Evolutionary conservation across 768 basidiomycete species (phyloP), one percentile per base, ranked within the genome.

Genomic region (Phylloporus arenicola): DNA sequence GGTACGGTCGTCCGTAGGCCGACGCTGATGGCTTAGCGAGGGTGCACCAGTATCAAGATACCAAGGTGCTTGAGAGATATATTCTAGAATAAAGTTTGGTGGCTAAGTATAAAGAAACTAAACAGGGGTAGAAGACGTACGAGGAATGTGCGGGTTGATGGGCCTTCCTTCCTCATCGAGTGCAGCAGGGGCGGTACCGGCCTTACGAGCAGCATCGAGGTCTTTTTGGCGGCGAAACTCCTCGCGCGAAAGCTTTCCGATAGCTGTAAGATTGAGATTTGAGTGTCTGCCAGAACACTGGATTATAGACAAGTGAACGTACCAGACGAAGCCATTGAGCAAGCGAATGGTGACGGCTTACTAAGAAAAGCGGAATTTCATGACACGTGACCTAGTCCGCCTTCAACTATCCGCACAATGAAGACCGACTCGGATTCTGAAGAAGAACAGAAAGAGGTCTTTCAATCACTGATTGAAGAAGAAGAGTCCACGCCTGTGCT

Each of bases 91-190:
- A 37, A n/a, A n/a, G 20, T 12, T 31, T 31, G 6, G 7, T 30
- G n/a, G 16, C 25, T 51, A n/a, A n/a, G n/a, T n/a, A n/a, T n/a
- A 29, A 29, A 35, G 11, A 31, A 6, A 50, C 3, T 25, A 22
- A 17, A 41, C 1, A 16, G 37, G n/a, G 20, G 31, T 29, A 5
- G 41, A 17, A 35, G n/a, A 75, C 88, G 54, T 58, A 93, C 93
- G 92, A 64, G 96, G 96, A 72, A 99, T 98, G 70, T 99, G 96
- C 30, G 96, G 96, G 63, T 98, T 99, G 72, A 99, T 98, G 44
- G 92, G 84, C 62, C 81, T 84, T 45, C 96, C 96, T 68, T 96
- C 87, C 68, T 92, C 89, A 64, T 99, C 96, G 29, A 96, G 76
- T 27, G 92, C 94, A 22, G 95, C 92, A 19, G 94, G 91, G 12